Base-by-base conservation (phyloP, 192 early-diverging fungal genomes). In the Mortierella antarctica region DNA sequence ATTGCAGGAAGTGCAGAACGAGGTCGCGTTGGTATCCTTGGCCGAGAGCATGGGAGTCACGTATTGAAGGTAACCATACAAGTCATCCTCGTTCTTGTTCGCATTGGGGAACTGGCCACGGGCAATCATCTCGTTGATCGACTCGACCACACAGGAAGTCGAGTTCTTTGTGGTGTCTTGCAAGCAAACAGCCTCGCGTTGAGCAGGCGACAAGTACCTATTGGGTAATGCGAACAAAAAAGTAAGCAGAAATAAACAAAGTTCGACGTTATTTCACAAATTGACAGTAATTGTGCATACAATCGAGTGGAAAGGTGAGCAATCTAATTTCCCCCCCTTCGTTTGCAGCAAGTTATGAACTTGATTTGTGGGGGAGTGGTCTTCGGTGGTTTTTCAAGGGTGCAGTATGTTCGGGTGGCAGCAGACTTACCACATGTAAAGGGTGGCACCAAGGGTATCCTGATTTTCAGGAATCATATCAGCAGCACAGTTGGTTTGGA, bases 51-150 rank as follows among this genome's bases (percentile, higher is more conserved):
- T 42, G 20, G 77, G 77, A 45, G 64, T 80, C 31, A 80, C 77
- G 41, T 71, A 80, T 45, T 80, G 77, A 5, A 80, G 45, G 70
- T 80, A 80, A 13, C 70, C 70, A 42, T 72, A 80, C 9, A 80
- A 40, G 23, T 80, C 77, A 47, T 72, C 65, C 53, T 71, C 52
- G 39, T 71, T 79, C 5, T 11, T 1, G 53, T 79, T 79, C 39
- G 6, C 40, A 53, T 79, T 46, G 4, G 75, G 75, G 31, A 79
- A 52, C 63, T 79, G 75, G 21, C n/a, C 53, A 31, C 59, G 63
- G 17, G 64, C 53, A 18, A 80, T 57, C 77, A 80, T 80, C 42
- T 50, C 48, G 48, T 72, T 67, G 54, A 80, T 72, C 15, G 77
- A 72, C 13, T 66, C 57, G 64, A 67, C 47, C 11, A 80, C 77